Conservation (phyloP, 1,139 yeast species). For the Taphrina deformans region DNA sequence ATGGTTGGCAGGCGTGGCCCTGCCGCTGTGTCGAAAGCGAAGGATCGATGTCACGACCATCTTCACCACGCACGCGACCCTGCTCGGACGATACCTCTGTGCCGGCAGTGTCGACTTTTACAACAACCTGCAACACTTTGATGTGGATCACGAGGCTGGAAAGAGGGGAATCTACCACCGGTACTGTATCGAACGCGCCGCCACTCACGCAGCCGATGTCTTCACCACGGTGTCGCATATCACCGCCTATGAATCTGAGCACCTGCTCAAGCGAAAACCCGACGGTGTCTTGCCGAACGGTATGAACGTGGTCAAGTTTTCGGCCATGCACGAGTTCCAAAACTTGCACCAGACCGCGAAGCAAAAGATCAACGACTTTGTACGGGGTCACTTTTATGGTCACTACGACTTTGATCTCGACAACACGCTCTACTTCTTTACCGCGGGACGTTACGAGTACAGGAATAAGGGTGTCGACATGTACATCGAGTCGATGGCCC, state of each 20-base stretch:
- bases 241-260: slow-evolving; percentile 93
- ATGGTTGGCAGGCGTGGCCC: slow-evolving; percentile 96
- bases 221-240: slow-evolving; percentile 96
- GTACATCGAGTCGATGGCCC: slow-evolving; percentile 87
- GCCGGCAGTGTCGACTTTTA: slow-evolving; percentile 96
- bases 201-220: slow-evolving; percentile 94
- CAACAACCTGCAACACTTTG: slow-evolving; percentile 84
- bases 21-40: slow-evolving; percentile 88
- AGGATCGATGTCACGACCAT: slow-evolving; percentile 91
- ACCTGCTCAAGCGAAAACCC: slow-evolving; percentile 88
- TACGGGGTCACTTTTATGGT: slow-evolving; percentile 96
- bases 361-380: slow-evolving; percentile 89
- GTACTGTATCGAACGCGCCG: slow-evolving; percentile 94
- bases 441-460: slow-evolving; percentile 95
- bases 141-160: slow-evolving; percentile 97
- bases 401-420: slow-evolving; percentile 93
- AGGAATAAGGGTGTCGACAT: slow-evolving; percentile 96
- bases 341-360: slow-evolving; percentile 89
- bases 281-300: slow-evolving; percentile 98
- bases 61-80: slow-evolving; percentile 95
- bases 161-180: slow-evolving; percentile 96
- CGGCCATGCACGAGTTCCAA: slow-evolving; percentile 97
- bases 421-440: slow-evolving; percentile 89
- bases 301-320: slow-evolving; percentile 89
- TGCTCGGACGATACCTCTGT: slow-evolving; percentile 90